phyloP scores from a whole-genome alignment of 768 basidiomycete genomes.

The Sporobolomyces roseus region DNA sequence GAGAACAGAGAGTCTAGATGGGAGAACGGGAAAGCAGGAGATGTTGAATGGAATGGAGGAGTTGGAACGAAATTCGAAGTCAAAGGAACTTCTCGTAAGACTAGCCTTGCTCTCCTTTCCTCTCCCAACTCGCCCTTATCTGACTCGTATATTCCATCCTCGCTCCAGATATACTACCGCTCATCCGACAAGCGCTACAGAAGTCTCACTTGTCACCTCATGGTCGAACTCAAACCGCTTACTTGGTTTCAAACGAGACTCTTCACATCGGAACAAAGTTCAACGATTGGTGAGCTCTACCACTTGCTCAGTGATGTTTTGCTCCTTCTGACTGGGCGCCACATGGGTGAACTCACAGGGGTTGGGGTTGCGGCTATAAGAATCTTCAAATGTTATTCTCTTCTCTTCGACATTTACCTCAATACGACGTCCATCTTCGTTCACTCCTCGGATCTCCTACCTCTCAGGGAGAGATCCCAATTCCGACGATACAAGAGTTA shows the following conservation, averaged over 20 bases:
- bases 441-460: too few species aligned
- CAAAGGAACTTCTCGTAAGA: neutral
- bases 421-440: too few species aligned
- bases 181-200: neutral
- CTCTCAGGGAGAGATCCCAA: neutral
- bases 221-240: constrained; percentile 19
- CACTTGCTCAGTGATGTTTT: neutral
- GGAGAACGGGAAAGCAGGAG: too few species aligned
- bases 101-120: too few species aligned
- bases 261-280: constrained; percentile 33
- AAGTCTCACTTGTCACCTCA: neutral
- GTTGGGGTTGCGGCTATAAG: constrained; percentile 34
- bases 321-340: neutral
- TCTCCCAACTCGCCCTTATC: too few species aligned
- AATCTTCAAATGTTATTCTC: constrained; percentile 43
- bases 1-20: too few species aligned
- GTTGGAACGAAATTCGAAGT: constrained; percentile 1
- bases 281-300: constrained; percentile 28
- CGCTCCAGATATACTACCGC: constrained; percentile 8
- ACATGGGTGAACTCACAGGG: too few species aligned
- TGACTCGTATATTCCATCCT: too few species aligned
- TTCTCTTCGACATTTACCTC: constrained; percentile 24
- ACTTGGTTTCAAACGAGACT: constrained; percentile 5
- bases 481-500: constrained; percentile 39
- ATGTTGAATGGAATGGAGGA: constrained; percentile 1